Base-by-base conservation (phyloP, 2,329 filamentous ascomycete species). In the Pseudocercospora musae region DNA sequence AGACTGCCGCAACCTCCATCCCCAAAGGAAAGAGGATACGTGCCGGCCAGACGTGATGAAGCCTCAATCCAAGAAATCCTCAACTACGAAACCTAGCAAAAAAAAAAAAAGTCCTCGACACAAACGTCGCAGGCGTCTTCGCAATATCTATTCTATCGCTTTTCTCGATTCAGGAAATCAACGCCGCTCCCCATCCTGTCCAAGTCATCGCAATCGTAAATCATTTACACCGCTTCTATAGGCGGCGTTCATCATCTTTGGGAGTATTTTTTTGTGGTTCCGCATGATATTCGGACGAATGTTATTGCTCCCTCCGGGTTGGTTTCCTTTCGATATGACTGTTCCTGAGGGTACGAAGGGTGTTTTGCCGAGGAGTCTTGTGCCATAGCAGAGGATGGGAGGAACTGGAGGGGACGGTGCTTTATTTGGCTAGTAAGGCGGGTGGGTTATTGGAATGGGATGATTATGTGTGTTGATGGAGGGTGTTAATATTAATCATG, bases 361-460 rank as follows among this genome's bases (percentile, higher is more conserved):
- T 31, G 69, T 75, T 3, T 71, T 74, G 69, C 73, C 73, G 10
- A 57, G 62, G 44, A 66, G 68, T 23, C 56, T 74, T 20, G 73
- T 73, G 18, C 73, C 73, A 3, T 46, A 62, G 42, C 67, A 71
- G 63, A 61, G 73, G 15, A 74, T 74, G 72, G 72, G 78, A 81
- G 44, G 82, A 85, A 64, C 75, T 85, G 31, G 78, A 78, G 0
- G 82, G 79, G 13, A 74, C 82, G 15, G 75, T 83, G 1, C 61
- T 84, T 40, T 85, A 83, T 63, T 72, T 85, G 58, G 78, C 82
- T 9, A 78, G 80, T 2, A 81, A 79, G 44, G 79, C 78, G 5
- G 82, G 81, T 1, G 77, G 76, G 11, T n/a, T 86, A 85, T 71
- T 75, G 82, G 56, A 86, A 86, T 71, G 84, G 84, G 0, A 79